A percentile compares a stretch with the other conserved stretches of the same genome.
These are phyloP conservation scores for Boletus bicolor DNA, from an alignment of 768 basidiomycete species.

Conservation along the genomic window DNA sequence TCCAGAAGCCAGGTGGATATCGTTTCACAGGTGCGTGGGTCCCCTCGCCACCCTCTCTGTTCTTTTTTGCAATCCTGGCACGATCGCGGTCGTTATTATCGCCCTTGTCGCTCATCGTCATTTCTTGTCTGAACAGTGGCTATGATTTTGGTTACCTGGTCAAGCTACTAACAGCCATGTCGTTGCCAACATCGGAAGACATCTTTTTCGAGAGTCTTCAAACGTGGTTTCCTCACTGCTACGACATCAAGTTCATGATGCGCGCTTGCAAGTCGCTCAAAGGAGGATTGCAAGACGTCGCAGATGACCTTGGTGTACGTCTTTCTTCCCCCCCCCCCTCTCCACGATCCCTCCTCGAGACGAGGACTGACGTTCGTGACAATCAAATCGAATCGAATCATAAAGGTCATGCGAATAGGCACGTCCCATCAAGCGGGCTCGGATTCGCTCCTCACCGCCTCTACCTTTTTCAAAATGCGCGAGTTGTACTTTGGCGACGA, in stretches of 20 bases:
- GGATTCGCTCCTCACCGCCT: constrained; percentile 91
- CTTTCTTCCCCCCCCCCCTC: neutral
- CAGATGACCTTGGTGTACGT: constrained; percentile 90
- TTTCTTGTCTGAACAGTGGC: constrained; percentile 52
- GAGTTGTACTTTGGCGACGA: constrained; percentile 87
- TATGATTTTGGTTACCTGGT: constrained; percentile 99
- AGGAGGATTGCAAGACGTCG: constrained; percentile 92
- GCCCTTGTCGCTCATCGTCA: neutral
- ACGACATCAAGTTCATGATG: constrained; percentile 98
- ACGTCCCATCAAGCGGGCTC: constrained; percentile 94
- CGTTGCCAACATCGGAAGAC: constrained; percentile 85
- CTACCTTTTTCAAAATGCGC: constrained; percentile 95
- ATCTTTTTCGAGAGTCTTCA: constrained; percentile 83
- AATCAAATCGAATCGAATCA: neutral
- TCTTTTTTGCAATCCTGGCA: neutral
- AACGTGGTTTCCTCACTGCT: constrained; percentile 94
- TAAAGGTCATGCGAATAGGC: constrained; percentile 82
- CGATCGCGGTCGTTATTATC: neutral
- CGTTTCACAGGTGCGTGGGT: constrained; percentile 84
- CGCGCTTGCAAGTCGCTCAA: constrained; percentile 75
- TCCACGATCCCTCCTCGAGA: neutral
- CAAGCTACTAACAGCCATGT: constrained; percentile 83
- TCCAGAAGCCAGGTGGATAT: constrained; percentile 92
- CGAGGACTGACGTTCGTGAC: neutral
- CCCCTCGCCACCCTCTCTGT: neutral